Evolutionary conservation across 345 rosid species (phyloP).

Genomic region (Cardiospermum halicacabum): DNA sequence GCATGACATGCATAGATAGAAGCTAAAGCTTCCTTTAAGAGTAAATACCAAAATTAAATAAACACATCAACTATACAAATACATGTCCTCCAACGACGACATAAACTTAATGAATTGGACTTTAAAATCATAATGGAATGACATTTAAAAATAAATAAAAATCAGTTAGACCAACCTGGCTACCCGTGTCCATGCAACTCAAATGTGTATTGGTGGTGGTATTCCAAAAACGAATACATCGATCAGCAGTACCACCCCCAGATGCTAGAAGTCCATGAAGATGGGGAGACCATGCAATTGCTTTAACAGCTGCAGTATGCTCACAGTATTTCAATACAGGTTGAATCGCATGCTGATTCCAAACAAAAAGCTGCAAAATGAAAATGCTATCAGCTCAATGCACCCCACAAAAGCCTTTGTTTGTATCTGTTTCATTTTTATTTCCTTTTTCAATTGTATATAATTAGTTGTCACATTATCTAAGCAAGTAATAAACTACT

Average conservation of each 20-base stretch:
- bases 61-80: background rate
- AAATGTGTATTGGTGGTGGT: conserved; percentile 84
- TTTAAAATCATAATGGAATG: background rate
- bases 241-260: conserved; percentile 98
- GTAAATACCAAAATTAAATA: background rate
- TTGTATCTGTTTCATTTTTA: no score
- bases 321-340: conserved; percentile 87
- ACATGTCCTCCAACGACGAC: background rate
- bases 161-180: conserved; percentile 58
- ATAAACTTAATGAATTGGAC: conserved; percentile 3
- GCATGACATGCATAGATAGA: no score
- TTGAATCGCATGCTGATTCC: conserved; percentile 96
- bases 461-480: no score
- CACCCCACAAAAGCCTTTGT: background rate
- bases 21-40: background rate
- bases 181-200: conserved; percentile 88
- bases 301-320: conserved; percentile 98
- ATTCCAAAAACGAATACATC: conserved; percentile 98
- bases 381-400: conserved; percentile 12
- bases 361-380: conserved; percentile 76
- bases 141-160: background rate
- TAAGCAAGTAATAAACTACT: no score
- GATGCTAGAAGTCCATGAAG: conserved; percentile 97
- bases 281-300: conserved; percentile 99
- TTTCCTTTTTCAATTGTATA: no score